Conservation (phyloP, 306 rosid genomes). For the Fragaria nilgerrensis region DNA sequence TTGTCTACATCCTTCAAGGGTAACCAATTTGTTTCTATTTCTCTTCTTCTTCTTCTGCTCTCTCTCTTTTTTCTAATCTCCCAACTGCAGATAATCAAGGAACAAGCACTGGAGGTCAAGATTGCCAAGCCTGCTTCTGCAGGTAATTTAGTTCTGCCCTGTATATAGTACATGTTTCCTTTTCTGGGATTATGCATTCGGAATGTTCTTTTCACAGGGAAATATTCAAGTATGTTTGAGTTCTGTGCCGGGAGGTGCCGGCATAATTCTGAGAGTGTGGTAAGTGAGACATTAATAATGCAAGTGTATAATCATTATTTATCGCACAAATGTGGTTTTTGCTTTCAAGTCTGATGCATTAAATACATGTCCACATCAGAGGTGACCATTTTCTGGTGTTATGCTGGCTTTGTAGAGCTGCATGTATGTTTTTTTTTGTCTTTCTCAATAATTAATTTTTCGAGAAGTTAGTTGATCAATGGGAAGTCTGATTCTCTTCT, state of each 20-base stretch:
- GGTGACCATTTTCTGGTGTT: background rate
- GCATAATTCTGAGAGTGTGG: conserved; percentile 98
- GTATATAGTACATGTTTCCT: background rate
- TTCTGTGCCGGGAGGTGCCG: conserved; percentile 93
- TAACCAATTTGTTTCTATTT: conserved; percentile 13
- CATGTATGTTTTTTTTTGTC: background rate
- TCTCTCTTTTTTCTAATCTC: background rate
- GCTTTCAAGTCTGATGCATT: background rate
- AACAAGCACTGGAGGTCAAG: conserved; percentile 55
- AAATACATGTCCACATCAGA: background rate
- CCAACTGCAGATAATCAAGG: conserved; percentile 53
- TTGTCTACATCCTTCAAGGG: conserved; percentile 79
- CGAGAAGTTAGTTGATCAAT: background rate
- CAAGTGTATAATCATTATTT: conserved; percentile 13
- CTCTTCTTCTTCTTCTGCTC: background rate
- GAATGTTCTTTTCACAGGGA: conserved; percentile 40
- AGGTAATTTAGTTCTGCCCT: conserved; percentile 33
- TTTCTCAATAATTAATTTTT: background rate
- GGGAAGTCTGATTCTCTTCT: background rate
- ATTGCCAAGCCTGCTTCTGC: conserved; percentile 75
- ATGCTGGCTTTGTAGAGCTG: background rate
- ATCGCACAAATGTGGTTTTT: background rate
- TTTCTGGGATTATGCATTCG: background rate
- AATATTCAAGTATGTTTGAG: conserved; percentile 69
- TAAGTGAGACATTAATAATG: conserved; percentile 38